Evolutionary conservation across 768 basidiomycete genomes (phyloP).

Genomic region (Mycena alexandri): DNA sequence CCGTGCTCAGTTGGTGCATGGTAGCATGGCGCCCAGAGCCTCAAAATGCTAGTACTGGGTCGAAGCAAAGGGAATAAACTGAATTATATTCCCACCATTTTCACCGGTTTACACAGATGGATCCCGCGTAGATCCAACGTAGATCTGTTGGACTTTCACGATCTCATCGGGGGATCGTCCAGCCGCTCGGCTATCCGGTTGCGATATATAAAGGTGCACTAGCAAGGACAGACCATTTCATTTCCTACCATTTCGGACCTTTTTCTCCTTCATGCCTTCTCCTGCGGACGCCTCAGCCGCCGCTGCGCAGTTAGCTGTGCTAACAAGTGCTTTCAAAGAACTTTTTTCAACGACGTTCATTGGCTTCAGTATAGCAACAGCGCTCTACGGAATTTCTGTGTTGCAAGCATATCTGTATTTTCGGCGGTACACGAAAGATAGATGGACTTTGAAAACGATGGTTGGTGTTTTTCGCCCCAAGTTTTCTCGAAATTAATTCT

Average conservation of each 20-base stretch:
- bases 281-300: slow-evolving; percentile 2
- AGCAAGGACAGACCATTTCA: neutral
- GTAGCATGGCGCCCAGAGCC: no score
- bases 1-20: no score
- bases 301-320: slow-evolving; percentile 27
- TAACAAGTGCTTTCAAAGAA: slow-evolving; percentile 25
- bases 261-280: slow-evolving; percentile 11
- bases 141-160: no score
- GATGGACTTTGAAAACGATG: slow-evolving; percentile 23
- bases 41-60: no score
- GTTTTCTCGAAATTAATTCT: neutral
- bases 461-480: neutral
- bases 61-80: no score
- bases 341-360: slow-evolving; percentile 28
- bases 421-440: slow-evolving; percentile 19
- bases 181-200: no score
- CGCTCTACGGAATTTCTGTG: slow-evolving; percentile 28
- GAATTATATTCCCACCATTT: no score
- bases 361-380: slow-evolving; percentile 25
- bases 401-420: slow-evolving; percentile 29
- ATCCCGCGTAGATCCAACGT: no score
- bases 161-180: no score
- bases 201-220: no score
- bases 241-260: neutral
- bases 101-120: no score